phyloP scores from a whole-genome alignment of 345 rosid genomes.

The Durio zibethinus region DNA sequence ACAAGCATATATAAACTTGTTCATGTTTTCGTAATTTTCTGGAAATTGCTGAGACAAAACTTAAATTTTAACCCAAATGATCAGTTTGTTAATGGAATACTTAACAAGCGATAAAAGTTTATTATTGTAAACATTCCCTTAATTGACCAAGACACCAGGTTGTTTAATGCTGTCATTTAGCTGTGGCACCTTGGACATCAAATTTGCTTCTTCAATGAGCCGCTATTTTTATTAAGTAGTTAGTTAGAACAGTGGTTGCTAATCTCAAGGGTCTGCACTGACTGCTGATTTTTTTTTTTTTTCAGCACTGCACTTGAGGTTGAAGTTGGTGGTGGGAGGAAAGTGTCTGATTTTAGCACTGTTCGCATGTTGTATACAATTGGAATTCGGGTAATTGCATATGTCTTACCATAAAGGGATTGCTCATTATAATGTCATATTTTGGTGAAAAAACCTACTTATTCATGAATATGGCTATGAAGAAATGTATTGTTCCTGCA shows the following conservation, averaged over 20 bases:
- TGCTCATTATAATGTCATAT: background rate
- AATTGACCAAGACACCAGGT: background rate
- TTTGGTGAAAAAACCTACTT: background rate
- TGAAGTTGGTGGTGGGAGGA: constrained; percentile 94
- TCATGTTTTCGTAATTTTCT: background rate
- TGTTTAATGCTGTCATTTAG: background rate
- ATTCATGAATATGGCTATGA: background rate
- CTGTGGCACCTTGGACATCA: background rate
- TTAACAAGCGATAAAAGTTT: background rate
- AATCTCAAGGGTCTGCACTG: background rate
- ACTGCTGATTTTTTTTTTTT: background rate
- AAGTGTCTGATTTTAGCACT: constrained; percentile 79
- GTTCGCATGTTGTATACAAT: constrained; percentile 71
- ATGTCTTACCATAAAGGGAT: background rate
- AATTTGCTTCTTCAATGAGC: background rate
- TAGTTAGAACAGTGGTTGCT: constrained; percentile 1
- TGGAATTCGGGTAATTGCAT: constrained; percentile 72
- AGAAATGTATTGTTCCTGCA: background rate
- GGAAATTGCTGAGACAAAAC: background rate
- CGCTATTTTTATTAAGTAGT: background rate
- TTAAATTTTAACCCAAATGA: background rate
- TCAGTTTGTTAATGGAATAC: background rate
- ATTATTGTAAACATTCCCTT: background rate
- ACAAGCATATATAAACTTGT: background rate
- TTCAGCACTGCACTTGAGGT: constrained; percentile 79